phyloP scores from a whole-genome alignment of 176 grass and related monocot genomes.

The Tillandsia leiboldiana region DNA sequence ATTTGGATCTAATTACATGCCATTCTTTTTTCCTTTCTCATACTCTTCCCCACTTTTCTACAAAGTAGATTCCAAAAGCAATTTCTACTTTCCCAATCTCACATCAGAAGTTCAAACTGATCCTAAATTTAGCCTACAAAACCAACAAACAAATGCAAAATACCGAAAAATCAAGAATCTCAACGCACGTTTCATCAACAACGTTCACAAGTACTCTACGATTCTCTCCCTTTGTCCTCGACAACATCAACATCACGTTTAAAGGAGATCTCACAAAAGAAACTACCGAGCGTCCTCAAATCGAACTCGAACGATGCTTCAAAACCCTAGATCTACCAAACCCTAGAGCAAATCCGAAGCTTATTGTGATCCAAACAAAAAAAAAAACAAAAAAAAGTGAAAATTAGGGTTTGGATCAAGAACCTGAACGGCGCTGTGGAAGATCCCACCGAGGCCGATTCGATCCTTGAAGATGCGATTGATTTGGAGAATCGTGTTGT shows the following conservation, averaged over 20 bases:
- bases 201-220: too few species aligned
- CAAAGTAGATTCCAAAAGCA: neutral
- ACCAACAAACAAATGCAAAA: neutral
- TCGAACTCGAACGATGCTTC: neutral
- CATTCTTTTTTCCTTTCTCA: neutral
- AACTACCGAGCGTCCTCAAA: neutral
- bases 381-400: neutral
- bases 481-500: conserved; percentile 98
- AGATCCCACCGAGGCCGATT: conserved; percentile 98
- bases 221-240: too few species aligned
- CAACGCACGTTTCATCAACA: neutral
- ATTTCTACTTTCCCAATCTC: neutral
- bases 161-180: neutral
- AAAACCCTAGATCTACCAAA: neutral
- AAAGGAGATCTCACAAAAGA: neutral
- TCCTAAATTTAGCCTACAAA: neutral
- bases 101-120: neutral
- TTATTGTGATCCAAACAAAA: neutral
- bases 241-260: too few species aligned
- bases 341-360: neutral
- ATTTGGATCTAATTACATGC: too few species aligned
- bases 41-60: neutral
- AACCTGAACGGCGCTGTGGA: conserved; percentile 98
- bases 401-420: neutral
- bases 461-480: conserved; percentile 99